phyloP scores from a whole-genome alignment of 208 protist genomes.

The Leishmania mexicana region DNA sequence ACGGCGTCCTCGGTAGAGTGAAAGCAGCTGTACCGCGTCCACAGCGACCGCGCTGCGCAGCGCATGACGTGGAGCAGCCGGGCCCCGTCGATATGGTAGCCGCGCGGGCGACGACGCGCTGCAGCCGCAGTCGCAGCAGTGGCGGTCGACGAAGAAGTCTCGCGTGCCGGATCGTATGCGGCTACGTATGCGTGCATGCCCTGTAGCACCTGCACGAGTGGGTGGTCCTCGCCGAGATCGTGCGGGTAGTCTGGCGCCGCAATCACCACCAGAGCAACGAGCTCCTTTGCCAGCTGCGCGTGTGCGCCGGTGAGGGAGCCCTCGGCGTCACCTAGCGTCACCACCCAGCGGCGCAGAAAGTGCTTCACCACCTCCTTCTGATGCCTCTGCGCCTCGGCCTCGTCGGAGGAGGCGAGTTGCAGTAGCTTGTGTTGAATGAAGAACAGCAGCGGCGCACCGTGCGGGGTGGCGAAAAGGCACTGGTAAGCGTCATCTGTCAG shows the following conservation, averaged over 20 bases:
- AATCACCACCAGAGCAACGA: constrained; percentile 48
- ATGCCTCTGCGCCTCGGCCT: constrained; percentile 33
- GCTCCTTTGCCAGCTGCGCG: constrained; percentile 53
- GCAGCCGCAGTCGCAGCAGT: constrained; percentile 1
- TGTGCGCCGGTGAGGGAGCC: constrained; percentile 29
- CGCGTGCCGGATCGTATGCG: constrained; percentile 12
- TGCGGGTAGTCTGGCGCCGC: constrained; percentile 55
- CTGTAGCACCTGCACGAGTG: constrained; percentile 61
- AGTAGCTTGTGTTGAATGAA: constrained; percentile 79
- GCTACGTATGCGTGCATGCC: constrained; percentile 41
- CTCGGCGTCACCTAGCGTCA: constrained; percentile 40
- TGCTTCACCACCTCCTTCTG: constrained; percentile 48
- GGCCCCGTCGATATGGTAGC: constrained; percentile 32
- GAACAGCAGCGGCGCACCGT: constrained; percentile 45
- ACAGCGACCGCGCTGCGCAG: constrained; percentile 54
- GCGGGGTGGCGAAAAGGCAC: constrained; percentile 35
- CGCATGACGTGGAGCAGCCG: constrained; percentile 65
- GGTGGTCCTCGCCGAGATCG: constrained; percentile 54
- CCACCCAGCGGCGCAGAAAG: constrained; percentile 75
- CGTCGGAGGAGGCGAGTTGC: constrained; percentile 22
- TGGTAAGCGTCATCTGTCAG: constrained; percentile 51
- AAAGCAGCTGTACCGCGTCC: constrained; percentile 55
- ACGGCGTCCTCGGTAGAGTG: constrained; percentile 49
- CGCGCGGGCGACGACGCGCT: constrained; percentile 19
- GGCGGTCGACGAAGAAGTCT: background rate